Percentiles rank a stretch among this genome's conserved stretches.
These are phyloP conservation scores for Corylus americana DNA, from an alignment of 306 rosid genomes.

Conservation along the genomic window DNA sequence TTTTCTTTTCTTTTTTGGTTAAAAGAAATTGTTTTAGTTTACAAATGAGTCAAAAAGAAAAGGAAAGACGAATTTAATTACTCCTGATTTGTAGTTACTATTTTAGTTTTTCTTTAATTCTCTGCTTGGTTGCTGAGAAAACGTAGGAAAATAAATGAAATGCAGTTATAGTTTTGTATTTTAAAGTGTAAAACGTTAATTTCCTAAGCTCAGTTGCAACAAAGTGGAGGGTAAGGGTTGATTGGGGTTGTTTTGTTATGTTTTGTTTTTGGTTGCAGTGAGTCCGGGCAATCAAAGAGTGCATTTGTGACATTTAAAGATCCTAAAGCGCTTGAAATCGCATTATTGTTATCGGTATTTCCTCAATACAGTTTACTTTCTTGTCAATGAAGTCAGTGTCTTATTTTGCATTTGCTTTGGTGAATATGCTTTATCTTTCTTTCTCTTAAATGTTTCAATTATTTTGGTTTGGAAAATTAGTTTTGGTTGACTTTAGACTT, in stretches of 20 bases:
- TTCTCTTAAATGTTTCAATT: neutral
- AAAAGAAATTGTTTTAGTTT: neutral
- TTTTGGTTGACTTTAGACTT: neutral
- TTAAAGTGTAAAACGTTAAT: neutral
- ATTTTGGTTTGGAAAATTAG: neutral
- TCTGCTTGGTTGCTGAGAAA: neutral
- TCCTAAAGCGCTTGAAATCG: conserved; percentile 92
- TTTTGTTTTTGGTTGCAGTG: conserved; percentile 56
- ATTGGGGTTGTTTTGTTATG: conserved; percentile 4
- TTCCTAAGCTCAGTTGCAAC: neutral
- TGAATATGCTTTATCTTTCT: neutral
- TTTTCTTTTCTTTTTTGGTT: neutral
- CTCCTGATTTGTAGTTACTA: neutral
- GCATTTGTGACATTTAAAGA: conserved; percentile 94
- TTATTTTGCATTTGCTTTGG: neutral
- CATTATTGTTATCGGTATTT: conserved; percentile 76
- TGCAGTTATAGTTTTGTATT: neutral
- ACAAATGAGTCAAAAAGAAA: neutral
- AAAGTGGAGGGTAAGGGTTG: conserved; percentile 1
- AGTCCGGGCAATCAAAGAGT: conserved; percentile 66
- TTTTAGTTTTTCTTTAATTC: neutral
- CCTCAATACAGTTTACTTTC: conserved; percentile 24
- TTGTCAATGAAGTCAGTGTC: conserved; percentile 18
- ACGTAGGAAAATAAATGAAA: neutral
- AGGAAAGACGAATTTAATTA: neutral